Percentiles rank a stretch among this genome's conserved stretches.
Evolutionary conservation across 306 rosid species (phyloP).

Genomic region (Cicer bijugum): DNA sequence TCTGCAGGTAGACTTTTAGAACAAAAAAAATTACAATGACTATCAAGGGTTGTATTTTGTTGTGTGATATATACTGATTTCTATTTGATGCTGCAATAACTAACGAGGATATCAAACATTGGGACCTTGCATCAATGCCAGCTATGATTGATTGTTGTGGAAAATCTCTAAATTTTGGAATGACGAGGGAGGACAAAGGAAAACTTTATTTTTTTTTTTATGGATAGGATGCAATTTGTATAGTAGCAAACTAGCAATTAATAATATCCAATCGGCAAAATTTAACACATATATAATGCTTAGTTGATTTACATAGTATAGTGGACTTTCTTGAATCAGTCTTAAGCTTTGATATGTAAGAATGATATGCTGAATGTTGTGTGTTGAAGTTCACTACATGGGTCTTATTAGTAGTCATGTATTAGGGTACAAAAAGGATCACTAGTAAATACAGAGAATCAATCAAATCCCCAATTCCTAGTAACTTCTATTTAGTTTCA

Average conservation of each 20-base stretch:
- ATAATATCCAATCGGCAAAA: constrained; percentile 21
- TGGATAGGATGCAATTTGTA: constrained; percentile 35
- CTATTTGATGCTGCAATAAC: constrained; percentile 39
- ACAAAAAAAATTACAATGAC: constrained; percentile 23
- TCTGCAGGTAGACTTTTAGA: constrained; percentile 74
- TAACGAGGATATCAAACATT: constrained; percentile 27
- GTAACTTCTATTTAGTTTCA: no score
- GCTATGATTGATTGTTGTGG: constrained; percentile 7
- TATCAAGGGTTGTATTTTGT: constrained; percentile 31
- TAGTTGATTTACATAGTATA: constrained; percentile 28
- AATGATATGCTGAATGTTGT: no score
- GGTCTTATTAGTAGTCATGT: no score
- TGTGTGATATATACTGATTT: constrained; percentile 30
- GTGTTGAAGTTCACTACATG: no score
- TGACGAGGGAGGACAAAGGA: constrained; percentile 18
- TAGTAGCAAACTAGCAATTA: not conserved
- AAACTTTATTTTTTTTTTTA: not conserved
- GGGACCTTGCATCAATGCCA: constrained; percentile 36
- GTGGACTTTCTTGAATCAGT: constrained; percentile 10
- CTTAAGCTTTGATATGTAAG: not conserved
- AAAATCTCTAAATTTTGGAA: constrained; percentile 15
- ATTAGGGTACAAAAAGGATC: no score
- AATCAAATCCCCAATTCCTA: no score
- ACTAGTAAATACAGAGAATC: no score
- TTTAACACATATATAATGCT: constrained; percentile 1